Evolutionary conservation across 2,329 filamentous ascomycete genomes (phyloP), one percentile per base, ranked within the genome.

Genomic region (Xylariaceae sp.): DNA sequence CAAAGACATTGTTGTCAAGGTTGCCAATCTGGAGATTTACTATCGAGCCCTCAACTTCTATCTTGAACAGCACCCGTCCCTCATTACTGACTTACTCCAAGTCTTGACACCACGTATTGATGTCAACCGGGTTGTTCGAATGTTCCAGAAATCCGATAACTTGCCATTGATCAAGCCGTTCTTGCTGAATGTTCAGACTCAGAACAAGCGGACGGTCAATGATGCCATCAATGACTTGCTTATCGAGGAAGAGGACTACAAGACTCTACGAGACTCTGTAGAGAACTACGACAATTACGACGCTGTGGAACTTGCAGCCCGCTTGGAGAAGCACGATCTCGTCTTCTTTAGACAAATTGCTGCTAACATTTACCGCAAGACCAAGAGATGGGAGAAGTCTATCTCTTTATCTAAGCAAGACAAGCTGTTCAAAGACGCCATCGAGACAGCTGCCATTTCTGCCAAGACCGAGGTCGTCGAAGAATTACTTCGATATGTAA

Each of bases 281-380:
- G 91, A 97, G 77, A 96, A 96, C 77, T 96, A 97, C 73, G 94
- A 99, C 80, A 99, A 99, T 77, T 99, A 97, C 70, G 95, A 99
- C 72, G 88, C 93, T 2, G 90, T 96, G 40, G 92, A 95, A 21
- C 84, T 99, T 56, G 95, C 94, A 2, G 84, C 89, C 70, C 89
- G 94, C 50, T 81, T 99, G 9, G 95, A 99, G 83, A 94, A 94
- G 79, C 95, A 99, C 70, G 94, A 99, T 52, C 79, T 99, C 42
- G 92, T 99, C 61, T 99, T 99, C 82, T 99, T 99, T 88, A 88
- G 94, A 69, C 94, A 99, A 75, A 96, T 99, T 69, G 94, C 94
- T 4, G 92, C 95, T 62, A 96, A 83, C 76, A 99, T 99, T 74
- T 99, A 97, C 80, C 92, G 95, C 73, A 99, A 97, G 84, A 97